These are phyloP conservation scores for Aureobasidium leucospermi DNA, from an alignment of 2,329 filamentous ascomycete species.

Conservation along the genomic window DNA sequence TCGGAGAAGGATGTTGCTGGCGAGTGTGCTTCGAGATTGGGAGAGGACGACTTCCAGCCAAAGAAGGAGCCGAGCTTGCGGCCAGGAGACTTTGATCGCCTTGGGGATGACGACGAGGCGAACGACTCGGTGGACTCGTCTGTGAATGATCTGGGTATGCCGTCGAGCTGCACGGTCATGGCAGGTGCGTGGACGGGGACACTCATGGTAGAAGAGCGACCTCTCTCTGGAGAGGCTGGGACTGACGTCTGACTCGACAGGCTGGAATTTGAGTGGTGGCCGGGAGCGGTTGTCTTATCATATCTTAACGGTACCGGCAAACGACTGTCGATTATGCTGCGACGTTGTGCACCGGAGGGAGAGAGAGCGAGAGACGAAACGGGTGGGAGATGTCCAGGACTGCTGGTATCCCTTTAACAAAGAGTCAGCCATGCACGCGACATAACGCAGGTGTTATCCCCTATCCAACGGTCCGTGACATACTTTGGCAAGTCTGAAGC, in stretches of 20 bases:
- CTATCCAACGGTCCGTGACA: constrained; percentile 13
- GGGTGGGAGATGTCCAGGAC: constrained; percentile 7
- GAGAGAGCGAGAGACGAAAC: constrained; percentile 2
- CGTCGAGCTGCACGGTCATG: constrained; percentile 29
- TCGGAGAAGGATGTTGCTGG: constrained; percentile 58
- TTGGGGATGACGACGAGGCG: constrained; percentile 17
- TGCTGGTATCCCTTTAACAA: constrained; percentile 3
- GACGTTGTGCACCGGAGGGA: background rate
- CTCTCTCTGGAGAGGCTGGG: constrained; percentile 14
- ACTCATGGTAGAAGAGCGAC: constrained; percentile 19
- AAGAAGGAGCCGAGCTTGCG: constrained; percentile 58
- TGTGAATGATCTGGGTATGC: constrained; percentile 28
- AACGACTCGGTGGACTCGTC: constrained; percentile 23
- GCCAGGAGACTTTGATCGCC: constrained; percentile 37
- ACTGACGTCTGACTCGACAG: constrained; percentile 14
- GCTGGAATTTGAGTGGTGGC: constrained; percentile 12
- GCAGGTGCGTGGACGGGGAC: constrained; percentile 21
- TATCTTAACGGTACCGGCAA: constrained; percentile 16
- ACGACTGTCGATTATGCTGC: constrained; percentile 13
- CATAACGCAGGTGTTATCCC: constrained; percentile 5
- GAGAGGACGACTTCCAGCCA: constrained; percentile 51
- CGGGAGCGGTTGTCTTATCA: constrained; percentile 15
- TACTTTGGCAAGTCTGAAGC: constrained; percentile 12
- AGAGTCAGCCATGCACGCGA: constrained; percentile 7
- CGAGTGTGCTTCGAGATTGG: constrained; percentile 48